phyloP scores from a whole-genome alignment of 2,329 filamentous ascomycete genomes.

The Phyllosticta citrichinensis region DNA sequence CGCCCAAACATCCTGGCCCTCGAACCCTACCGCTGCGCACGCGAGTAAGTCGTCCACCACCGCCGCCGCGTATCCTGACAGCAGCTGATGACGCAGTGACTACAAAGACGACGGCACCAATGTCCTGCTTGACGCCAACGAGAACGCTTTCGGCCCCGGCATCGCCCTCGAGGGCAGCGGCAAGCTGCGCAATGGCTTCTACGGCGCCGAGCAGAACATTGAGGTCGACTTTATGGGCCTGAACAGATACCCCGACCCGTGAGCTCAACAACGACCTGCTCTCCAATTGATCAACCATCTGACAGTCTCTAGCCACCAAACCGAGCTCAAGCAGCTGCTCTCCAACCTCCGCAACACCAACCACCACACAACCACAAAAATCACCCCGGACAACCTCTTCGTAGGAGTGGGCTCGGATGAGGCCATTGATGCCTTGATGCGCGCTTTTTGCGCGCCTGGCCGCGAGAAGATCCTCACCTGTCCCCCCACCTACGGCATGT shows the following conservation, averaged over 20 bases:
- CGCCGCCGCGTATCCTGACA: constrained; percentile 17
- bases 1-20: constrained; percentile 43
- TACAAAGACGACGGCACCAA: constrained; percentile 98
- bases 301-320: constrained; percentile 52
- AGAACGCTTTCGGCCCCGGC: constrained; percentile 89
- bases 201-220: constrained; percentile 34
- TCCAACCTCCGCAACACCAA: constrained; percentile 82
- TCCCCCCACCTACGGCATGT: constrained; percentile 98
- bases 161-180: constrained; percentile 45
- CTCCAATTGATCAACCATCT: not conserved
- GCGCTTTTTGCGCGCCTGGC: constrained; percentile 84
- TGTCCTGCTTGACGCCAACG: constrained; percentile 92
- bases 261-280: constrained; percentile 16
- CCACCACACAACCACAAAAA: constrained; percentile 60
- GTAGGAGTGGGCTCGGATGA: constrained; percentile 95
- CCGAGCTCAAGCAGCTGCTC: constrained; percentile 72
- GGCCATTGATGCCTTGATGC: constrained; percentile 86
- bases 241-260: constrained; percentile 90
- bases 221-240: constrained; percentile 70
- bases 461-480: constrained; percentile 87
- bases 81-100: constrained; percentile 51
- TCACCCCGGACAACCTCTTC: constrained; percentile 78
- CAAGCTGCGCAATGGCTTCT: constrained; percentile 36
- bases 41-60: constrained; percentile 36
- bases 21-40: constrained; percentile 44